Evolutionary conservation across 352 stramenopile species (phyloP).

Genomic region (Phytophthora megakarya): DNA sequence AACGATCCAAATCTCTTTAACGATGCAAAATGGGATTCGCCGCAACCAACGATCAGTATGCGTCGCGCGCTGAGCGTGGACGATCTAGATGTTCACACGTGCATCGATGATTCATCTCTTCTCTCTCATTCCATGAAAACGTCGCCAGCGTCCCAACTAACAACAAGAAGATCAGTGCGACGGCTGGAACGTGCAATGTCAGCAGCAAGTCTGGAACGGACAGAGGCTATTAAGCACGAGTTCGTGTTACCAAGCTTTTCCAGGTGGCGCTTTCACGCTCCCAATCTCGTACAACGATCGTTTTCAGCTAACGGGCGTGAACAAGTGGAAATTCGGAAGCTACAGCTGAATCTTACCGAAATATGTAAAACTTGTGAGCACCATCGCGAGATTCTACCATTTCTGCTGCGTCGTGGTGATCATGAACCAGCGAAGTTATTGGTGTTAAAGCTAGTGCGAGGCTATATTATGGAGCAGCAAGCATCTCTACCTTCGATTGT

Average conservation of each 20-base stretch:
- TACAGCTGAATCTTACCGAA: constrained; percentile 70
- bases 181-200: constrained; percentile 42
- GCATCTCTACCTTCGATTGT: constrained; percentile 37
- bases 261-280: constrained; percentile 66
- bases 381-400: constrained; percentile 68
- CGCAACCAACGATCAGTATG: constrained; percentile 6
- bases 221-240: constrained; percentile 40
- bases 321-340: constrained; percentile 63
- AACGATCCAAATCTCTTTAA: constrained; percentile 12
- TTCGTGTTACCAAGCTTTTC: constrained; percentile 34
- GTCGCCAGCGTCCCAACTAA: constrained; percentile 29
- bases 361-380: constrained; percentile 61
- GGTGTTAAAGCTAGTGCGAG: constrained; percentile 56
- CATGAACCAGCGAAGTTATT: constrained; percentile 51
- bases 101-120: constrained; percentile 21
- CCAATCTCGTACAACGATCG: constrained; percentile 63
- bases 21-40: constrained; percentile 7
- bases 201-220: constrained; percentile 35
- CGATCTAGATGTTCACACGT: constrained; percentile 24
- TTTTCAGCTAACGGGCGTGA: constrained; percentile 36
- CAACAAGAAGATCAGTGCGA: constrained; percentile 21
- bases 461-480: constrained; percentile 60
- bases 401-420: constrained; percentile 65
- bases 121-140: constrained; percentile 19
- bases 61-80: constrained; percentile 34